Conservation (phyloP, 1,139 yeast genomes). For the Barnettozyma hawaiiensis region DNA sequence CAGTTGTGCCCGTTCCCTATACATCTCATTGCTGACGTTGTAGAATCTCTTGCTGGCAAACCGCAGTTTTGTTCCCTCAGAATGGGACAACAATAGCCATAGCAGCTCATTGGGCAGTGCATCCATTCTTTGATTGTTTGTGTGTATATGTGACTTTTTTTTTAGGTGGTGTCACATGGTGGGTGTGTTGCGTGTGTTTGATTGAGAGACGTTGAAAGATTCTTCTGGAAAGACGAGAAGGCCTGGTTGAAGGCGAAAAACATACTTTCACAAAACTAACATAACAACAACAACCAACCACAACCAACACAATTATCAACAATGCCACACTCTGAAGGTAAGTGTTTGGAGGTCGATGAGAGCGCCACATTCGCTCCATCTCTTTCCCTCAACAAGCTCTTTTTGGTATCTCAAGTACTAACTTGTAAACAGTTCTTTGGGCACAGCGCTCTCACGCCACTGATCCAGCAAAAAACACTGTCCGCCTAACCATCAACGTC, state of each 20-base stretch:
- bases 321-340: conserved; percentile 37
- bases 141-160: neutral
- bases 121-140: too few species aligned
- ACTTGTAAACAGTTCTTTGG: conserved; percentile 57
- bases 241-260: conserved; percentile 19
- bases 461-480: conserved; percentile 66
- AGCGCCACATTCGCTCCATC: too few species aligned
- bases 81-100: conserved; percentile 32
- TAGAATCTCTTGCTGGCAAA: conserved; percentile 36
- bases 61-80: conserved; percentile 36
- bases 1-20: conserved; percentile 35
- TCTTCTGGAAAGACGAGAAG: neutral
- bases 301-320: neutral
- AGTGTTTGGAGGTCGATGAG: too few species aligned
- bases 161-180: neutral
- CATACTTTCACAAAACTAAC: too few species aligned
- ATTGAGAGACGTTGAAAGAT: too few species aligned
- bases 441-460: conserved; percentile 86
- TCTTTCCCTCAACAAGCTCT: too few species aligned
- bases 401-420: too few species aligned
- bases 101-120: conserved; percentile 49
- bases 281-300: neutral
- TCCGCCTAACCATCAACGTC: conserved; percentile 69
- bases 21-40: conserved; percentile 46
- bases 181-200: too few species aligned